A percentile compares a stretch with the other conserved stretches of the same genome.
Conservation (phyloP, 2,329 filamentous ascomycete genomes). For the Epichloe uncinata region DNA sequence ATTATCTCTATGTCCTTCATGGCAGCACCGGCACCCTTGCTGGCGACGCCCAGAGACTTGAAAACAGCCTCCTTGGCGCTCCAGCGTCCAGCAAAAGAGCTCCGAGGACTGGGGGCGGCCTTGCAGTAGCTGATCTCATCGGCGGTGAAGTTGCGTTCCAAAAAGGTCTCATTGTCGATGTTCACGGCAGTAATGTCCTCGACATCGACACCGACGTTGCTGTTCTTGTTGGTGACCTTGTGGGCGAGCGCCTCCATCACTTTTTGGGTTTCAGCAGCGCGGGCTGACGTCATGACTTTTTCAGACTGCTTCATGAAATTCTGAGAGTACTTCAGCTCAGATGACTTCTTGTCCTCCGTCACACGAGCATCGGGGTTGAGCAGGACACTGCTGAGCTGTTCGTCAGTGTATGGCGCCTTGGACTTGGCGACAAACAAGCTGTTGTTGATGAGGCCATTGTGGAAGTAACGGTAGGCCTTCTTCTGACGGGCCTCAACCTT, state of each 20-base stretch:
- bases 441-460: constrained; percentile 97
- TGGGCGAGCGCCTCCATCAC: constrained; percentile 68
- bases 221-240: constrained; percentile 40
- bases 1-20: constrained; percentile 91
- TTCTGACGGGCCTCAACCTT: constrained; percentile 93
- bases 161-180: constrained; percentile 84
- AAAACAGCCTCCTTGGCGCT: constrained; percentile 97
- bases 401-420: constrained; percentile 78
- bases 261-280: constrained; percentile 52
- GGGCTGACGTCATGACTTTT: constrained; percentile 35
- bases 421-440: constrained; percentile 92
- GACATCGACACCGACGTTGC: constrained; percentile 86
- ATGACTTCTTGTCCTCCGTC: constrained; percentile 70
- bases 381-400: constrained; percentile 76
- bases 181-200: constrained; percentile 81
- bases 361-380: constrained; percentile 91
- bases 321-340: constrained; percentile 59
- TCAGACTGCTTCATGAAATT: constrained; percentile 54
- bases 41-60: constrained; percentile 81
- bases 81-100: constrained; percentile 92
- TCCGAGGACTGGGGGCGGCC: constrained; percentile 64
- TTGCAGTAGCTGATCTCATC: constrained; percentile 79
- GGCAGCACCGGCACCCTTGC: constrained; percentile 77
- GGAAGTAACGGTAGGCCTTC: constrained; percentile 98
- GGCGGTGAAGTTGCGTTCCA: constrained; percentile 86